Evolutionary conservation across 768 basidiomycete genomes (phyloP), one percentile per base, ranked within the genome.

Genomic region (Serendipita sp.): DNA sequence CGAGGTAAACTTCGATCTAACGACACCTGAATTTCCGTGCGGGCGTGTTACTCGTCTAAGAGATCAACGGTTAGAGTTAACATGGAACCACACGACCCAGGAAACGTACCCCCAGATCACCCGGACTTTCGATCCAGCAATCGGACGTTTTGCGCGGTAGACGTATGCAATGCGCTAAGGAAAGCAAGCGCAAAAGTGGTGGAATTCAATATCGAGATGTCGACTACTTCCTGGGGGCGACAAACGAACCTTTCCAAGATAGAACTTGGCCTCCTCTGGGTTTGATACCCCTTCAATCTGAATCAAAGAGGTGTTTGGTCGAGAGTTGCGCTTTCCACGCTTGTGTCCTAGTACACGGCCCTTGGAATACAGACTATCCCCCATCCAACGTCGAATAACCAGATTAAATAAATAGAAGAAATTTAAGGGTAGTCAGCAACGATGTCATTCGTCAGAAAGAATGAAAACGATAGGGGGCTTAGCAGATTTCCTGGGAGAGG

Each of bases 291-390:
- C 95, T 79, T 99, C 96, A 72, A 99, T 90, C 77, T 95, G 92
- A 71, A 99, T 76, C 70, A 99, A 85, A 62, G 91, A 90, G 65
- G 93, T 96, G 81, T 95, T 95, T 72, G 92, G 93, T 72, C 86
- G 82, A 64, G 88, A 81, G 82, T 98, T 97, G 72, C 92, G 87
- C 80, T 98, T 98, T 65, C 90, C 93, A 67, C 96, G 90, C 80
- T 97, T 97, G 89, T 95, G 90, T 67, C 94, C 92, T 70, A 97
- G 81, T 72, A 99, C 85, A 71, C 96, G 92, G 74, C 91, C 96
- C 81, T 96, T 98, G 76, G 76, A 74, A 82, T 96, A 95, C 71
- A 96, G 83, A 82, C 94, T 95, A 72, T 22, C 43, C 42, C n/a
- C 30, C 53, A 41, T 41, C 41, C 24, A 24, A n/a, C 4, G 53